Percentiles rank a stretch among this genome's conserved stretches.
phyloP scores from a whole-genome alignment of 2,329 filamentous ascomycete genomes.

The Hypoxylon sp. region DNA sequence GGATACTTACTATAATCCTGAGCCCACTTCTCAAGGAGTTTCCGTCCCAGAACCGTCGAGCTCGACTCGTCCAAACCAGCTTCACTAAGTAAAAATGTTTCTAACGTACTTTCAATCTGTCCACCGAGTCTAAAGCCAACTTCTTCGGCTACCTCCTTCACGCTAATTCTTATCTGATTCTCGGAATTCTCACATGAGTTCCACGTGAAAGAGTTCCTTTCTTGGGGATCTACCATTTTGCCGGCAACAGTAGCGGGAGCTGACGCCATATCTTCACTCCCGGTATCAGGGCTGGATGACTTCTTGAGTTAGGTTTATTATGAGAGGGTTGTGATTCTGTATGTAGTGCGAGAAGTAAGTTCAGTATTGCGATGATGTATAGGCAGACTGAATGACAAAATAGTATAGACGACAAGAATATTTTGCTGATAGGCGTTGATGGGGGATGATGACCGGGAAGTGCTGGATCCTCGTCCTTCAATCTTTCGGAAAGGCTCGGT shows the following conservation, averaged over 20 bases:
- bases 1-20: background rate
- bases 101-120: background rate
- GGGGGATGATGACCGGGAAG: background rate
- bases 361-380: background rate
- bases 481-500: background rate
- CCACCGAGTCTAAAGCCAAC: background rate
- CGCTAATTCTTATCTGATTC: background rate
- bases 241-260: background rate
- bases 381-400: background rate
- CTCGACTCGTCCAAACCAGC: background rate
- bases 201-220: background rate
- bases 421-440: background rate
- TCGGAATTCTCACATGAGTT: constrained; percentile 6
- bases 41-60: background rate
- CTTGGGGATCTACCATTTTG: background rate
- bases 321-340: background rate
- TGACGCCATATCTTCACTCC: too few relatives aligned
- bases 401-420: background rate
- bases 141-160: constrained; percentile 7
- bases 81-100: background rate
- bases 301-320: background rate
- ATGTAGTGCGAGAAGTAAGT: background rate
- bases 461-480: background rate
- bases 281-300: background rate
- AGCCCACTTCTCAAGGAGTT: constrained; percentile 4